Evolutionary conservation across 441 rosid genomes (phyloP).

Genomic region (Gossypium lobatum): DNA sequence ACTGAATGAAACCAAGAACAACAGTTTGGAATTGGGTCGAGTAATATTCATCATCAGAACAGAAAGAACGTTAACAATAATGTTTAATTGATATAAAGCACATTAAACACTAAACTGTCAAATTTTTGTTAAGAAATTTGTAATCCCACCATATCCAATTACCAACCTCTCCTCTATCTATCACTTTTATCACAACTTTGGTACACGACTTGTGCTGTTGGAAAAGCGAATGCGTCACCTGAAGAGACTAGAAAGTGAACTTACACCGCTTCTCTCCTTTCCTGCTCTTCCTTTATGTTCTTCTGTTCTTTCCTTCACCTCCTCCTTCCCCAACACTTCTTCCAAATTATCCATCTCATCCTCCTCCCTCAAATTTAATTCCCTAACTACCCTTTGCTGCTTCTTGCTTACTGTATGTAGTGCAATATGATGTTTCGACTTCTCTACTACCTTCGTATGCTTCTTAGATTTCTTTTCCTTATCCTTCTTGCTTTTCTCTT

Average conservation of each 20-base stretch:
- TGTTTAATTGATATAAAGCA: background rate
- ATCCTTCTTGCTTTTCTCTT: background rate
- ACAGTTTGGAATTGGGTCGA: background rate
- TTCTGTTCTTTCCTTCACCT: conserved; percentile 11
- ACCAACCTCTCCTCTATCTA: background rate
- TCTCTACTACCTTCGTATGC: conserved; percentile 5
- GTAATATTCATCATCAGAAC: background rate
- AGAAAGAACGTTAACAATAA: background rate
- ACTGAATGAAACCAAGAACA: too few relatives aligned
- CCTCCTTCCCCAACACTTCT: conserved; percentile 8
- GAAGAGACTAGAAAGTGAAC: conserved; percentile 32
- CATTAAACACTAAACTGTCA: background rate
- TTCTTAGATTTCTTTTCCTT: conserved; percentile 3
- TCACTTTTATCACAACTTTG: background rate
- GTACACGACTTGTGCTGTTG: background rate
- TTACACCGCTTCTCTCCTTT: conserved; percentile 2
- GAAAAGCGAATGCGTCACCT: background rate
- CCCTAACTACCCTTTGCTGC: background rate
- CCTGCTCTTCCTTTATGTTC: background rate
- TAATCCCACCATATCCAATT: background rate
- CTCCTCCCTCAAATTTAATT: conserved; percentile 1
- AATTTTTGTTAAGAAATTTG: background rate
- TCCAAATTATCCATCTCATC: conserved; percentile 7
- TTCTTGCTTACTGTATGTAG: background rate
- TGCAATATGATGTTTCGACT: background rate